These are phyloP conservation scores for Collybia mongolica DNA, from an alignment of 768 basidiomycete species.

Conservation along the genomic window DNA sequence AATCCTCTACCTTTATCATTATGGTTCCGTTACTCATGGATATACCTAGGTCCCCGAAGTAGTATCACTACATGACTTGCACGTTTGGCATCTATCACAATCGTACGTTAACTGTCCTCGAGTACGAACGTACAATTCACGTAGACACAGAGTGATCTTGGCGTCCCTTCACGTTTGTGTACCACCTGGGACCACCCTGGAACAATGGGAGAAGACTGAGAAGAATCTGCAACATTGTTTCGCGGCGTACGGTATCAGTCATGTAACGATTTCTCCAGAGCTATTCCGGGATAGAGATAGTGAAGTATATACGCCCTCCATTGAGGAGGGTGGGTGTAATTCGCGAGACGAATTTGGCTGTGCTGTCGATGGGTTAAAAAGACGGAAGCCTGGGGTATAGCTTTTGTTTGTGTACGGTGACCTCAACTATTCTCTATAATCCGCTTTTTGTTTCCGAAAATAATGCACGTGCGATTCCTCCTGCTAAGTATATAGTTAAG, in stretches of 20 bases:
- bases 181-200: constrained; percentile 41
- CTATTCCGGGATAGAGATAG: constrained; percentile 33
- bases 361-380: constrained; percentile 36
- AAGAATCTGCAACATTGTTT: constrained; percentile 49
- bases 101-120: constrained; percentile 25
- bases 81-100: constrained; percentile 58
- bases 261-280: constrained; percentile 57
- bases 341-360: constrained; percentile 44
- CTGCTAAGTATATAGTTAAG: too few relatives aligned
- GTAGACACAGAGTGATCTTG: constrained; percentile 39
- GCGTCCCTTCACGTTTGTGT: constrained; percentile 55
- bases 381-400: constrained; percentile 23
- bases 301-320: constrained; percentile 26
- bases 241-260: constrained; percentile 48
- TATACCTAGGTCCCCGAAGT: constrained; percentile 40
- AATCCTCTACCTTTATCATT: background rate
- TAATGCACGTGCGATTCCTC: too few relatives aligned
- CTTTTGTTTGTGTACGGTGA: background rate
- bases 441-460: too few relatives aligned
- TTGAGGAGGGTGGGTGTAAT: constrained; percentile 31
- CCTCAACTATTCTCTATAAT: background rate
- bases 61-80: constrained; percentile 47
- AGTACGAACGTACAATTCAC: constrained; percentile 1
- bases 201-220: constrained; percentile 52
- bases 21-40: background rate